Evolutionary conservation across 2,329 filamentous ascomycete genomes (phyloP).

Genomic region (Colletotrichum orchidophilum): DNA sequence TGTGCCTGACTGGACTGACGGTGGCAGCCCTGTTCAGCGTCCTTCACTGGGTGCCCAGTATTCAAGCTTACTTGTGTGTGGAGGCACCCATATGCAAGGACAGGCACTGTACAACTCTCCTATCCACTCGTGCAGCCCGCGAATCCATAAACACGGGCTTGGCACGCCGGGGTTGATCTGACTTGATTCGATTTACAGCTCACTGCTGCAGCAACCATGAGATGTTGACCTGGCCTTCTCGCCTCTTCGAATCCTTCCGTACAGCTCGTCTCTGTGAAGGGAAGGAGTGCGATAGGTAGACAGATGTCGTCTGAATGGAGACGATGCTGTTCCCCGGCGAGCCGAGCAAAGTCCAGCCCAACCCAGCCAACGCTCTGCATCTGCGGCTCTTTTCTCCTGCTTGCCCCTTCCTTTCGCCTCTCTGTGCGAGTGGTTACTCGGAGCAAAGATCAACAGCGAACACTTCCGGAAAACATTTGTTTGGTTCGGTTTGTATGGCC

Average conservation of each 20-base stretch:
- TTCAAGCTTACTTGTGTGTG: constrained; percentile 32
- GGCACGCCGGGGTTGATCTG: constrained; percentile 27
- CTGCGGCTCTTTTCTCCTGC: constrained; percentile 27
- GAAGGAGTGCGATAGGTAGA: constrained; percentile 7
- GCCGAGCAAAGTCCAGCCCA: not conserved
- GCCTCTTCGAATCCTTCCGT: constrained; percentile 5
- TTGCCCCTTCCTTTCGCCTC: not conserved
- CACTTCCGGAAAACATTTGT: not conserved
- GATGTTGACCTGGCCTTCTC: not conserved
- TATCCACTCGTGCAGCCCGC: constrained; percentile 18
- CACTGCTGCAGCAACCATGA: constrained; percentile 23
- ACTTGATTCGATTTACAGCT: constrained; percentile 26
- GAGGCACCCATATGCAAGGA: constrained; percentile 14
- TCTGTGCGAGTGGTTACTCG: not conserved
- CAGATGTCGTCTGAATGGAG: not conserved
- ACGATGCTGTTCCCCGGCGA: not conserved
- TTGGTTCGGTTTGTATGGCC: not conserved
- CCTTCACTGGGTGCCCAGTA: constrained; percentile 17
- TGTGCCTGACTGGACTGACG: constrained; percentile 16
- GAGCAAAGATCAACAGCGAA: constrained; percentile 27
- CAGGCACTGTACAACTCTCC: constrained; percentile 15
- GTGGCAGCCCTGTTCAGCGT: not conserved
- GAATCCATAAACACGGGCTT: constrained; percentile 31
- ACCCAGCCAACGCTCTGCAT: not conserved
- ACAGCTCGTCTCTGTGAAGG: constrained; percentile 8